Base-by-base conservation (phyloP, 2,329 filamentous ascomycete genomes). In the Xylaria sp. region DNA sequence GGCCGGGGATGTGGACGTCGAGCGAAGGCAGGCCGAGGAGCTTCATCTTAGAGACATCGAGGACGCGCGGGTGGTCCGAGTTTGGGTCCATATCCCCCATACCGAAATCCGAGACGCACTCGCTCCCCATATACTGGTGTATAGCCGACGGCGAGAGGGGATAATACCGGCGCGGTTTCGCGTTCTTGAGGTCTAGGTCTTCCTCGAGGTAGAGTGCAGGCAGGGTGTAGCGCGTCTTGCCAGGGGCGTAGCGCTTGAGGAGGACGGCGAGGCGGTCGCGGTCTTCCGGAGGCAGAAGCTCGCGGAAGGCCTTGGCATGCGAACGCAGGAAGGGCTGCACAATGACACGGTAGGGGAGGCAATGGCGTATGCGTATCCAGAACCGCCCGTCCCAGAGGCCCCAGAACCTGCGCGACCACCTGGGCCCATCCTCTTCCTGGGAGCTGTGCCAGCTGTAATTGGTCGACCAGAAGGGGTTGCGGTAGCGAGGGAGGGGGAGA, bases 311-410 rank as follows among this genome's bases (percentile, higher is more conserved):
- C 71, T 85, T 85, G 48, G 82, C 81, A 67, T 85, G 78, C 39
- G 81, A 80, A 1, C 74, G 70, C 2, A 79, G 75, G 71, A 86
- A 85, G 0, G 87, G 87, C 39, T 80, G 81, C 1, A 89, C 69
- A 19, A 79, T 75, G 17, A 86, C 78, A 14, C 76, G 75, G 58
- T 79, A 80, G 2, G 82, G 82, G 6, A 83, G 77, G 4, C 83
- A 82, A 55, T 82, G 78, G 21, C 78, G 77, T 9, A 88, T 64
- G 17, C 83, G 81, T 17, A 90, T 78, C 89, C 89, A 91, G 77
- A 85, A 91, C 1, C 89, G 86, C 0, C 87, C 86, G 76, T 91
- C 89, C 80, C 84, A 91, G 62, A 85, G 76, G 55, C 72, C 67
- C 79, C 82, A 82, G 1, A 60, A 69, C 42, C 79, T 81, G 2